Base-by-base conservation (phyloP, 371 early-diverging fungal species). In the Mortierella sp. region DNA sequence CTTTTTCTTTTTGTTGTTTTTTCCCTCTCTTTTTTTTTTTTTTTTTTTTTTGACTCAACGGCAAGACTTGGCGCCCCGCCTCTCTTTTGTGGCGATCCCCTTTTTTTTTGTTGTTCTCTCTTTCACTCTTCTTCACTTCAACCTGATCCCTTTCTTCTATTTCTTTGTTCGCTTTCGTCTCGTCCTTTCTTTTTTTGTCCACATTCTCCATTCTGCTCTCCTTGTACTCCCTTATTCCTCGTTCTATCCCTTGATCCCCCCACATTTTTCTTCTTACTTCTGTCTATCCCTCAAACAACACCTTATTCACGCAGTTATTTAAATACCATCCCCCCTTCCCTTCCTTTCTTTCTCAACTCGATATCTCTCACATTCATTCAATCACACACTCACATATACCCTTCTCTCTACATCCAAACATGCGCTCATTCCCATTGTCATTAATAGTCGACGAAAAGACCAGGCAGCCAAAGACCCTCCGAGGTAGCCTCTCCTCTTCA, bases 381-480 rank as follows among this genome's bases (percentile, higher is more conserved):
- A 10, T 37, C 19, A 63, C 29, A 64, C 34, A 65, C 40, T 41
- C 22, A 43, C 66, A 44, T n/a, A n/a, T n/a, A n/a, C n/a, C n/a
- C n/a, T n/a, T n/a, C n/a, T n/a, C n/a, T n/a, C n/a, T n/a, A n/a
- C n/a, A n/a, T n/a, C n/a, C n/a, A n/a, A n/a, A n/a, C n/a, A 66
- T 45, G 45, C 66, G 45, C 41, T 41, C 61, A 13, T 37, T 61
- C 61, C 61, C 61, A 16, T 39, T 37, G 9, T 37, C 39, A 4
- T 22, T 64, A 45, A 45, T 45, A 41, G 65, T 64, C 55, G 53
- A 53, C 39, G 41, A 61, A 34, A 61, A 50, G 44, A 31, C 13
- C 52, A 53, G n/a, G 26, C 66, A 73, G 22, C 72, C 47, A 26
- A 39, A 55, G 19, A 31, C 41, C 31, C 63, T 44, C 34, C 71